Percentiles rank a stretch among this genome's conserved stretches.
Conservation (phyloP, 1,284 basidiomycete genomes). For the Waitea zeae region DNA sequence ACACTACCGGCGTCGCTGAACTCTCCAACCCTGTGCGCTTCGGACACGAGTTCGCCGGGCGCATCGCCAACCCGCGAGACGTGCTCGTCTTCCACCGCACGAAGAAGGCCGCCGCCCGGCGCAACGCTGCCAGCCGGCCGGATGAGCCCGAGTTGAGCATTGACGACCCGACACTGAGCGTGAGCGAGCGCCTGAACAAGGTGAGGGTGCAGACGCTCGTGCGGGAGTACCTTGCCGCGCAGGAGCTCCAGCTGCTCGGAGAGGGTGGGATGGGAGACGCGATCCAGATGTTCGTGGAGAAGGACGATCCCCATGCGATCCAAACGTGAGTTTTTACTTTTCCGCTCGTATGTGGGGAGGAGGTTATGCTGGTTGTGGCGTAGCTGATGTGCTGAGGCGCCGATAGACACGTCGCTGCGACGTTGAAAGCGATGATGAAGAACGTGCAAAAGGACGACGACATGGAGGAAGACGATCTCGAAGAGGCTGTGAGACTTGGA, state of each 20-base stretch:
- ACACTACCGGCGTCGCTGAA: conserved; percentile 77
- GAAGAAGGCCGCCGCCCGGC: conserved; percentile 39
- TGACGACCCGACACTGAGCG: conserved; percentile 48
- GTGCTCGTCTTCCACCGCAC: conserved; percentile 80
- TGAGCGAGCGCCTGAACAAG: conserved; percentile 48
- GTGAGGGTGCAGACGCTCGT: conserved; percentile 70
- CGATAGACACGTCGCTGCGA: conserved; percentile 49
- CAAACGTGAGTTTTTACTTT: conserved; percentile 51
- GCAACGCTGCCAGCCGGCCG: conserved; percentile 30
- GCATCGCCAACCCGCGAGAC: conserved; percentile 89
- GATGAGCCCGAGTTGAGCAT: conserved; percentile 63
- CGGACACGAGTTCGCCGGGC: conserved; percentile 87
- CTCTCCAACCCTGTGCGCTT: conserved; percentile 94
- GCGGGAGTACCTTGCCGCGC: conserved; percentile 74
- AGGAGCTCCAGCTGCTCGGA: conserved; percentile 76
- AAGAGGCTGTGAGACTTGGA: conserved; percentile 38
- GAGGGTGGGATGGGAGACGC: conserved; percentile 82
- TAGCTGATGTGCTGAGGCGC: conserved; percentile 1
- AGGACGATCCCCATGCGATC: conserved; percentile 87
- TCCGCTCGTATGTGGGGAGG: too few relatives aligned
- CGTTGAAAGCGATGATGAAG: conserved; percentile 47
- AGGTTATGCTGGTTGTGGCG: not conserved
- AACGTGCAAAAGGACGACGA: conserved; percentile 44
- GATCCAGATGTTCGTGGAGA: conserved; percentile 86
- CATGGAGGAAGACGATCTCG: conserved; percentile 57